Conservation (phyloP, 768 basidiomycete genomes). For the Tephrocybe sp. region DNA sequence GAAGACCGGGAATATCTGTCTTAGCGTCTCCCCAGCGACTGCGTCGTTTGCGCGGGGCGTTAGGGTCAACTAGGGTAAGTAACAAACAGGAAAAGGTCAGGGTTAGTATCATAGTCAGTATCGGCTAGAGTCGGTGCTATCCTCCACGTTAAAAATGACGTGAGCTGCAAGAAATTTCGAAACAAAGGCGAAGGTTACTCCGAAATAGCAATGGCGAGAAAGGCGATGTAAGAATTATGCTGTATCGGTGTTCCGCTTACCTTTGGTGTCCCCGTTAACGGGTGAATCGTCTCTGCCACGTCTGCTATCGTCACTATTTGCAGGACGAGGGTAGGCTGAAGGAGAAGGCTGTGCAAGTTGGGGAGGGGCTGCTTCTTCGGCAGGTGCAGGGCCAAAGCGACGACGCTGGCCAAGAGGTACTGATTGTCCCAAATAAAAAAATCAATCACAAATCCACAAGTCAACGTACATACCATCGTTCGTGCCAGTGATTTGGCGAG, state of each 20-base stretch:
- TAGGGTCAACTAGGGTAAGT: conserved; percentile 67
- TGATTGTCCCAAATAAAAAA: conserved; percentile 22
- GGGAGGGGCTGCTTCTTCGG: conserved; percentile 78
- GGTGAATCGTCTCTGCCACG: conserved; percentile 70
- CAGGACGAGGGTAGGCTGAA: conserved; percentile 75
- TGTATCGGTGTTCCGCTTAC: conserved; percentile 53
- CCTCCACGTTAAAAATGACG: conserved; percentile 21
- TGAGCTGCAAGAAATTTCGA: conserved; percentile 19
- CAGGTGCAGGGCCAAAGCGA: conserved; percentile 85
- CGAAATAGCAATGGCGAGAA: conserved; percentile 15
- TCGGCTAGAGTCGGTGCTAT: conserved; percentile 32
- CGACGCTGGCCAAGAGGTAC: conserved; percentile 85
- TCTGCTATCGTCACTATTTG: conserved; percentile 52
- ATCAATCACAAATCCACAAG: conserved; percentile 14
- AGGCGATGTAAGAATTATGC: conserved; percentile 6
- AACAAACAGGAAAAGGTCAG: conserved; percentile 39
- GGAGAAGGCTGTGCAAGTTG: conserved; percentile 87
- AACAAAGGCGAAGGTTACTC: conserved; percentile 20
- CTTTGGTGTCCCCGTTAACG: conserved; percentile 57
- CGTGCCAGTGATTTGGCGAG: conserved; percentile 86
- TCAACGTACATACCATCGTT: conserved; percentile 69
- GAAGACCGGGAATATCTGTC: conserved; percentile 87
- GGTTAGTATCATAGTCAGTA: conserved; percentile 62
- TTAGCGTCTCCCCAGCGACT: conserved; percentile 98
- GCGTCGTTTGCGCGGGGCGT: conserved; percentile 89